These are phyloP conservation scores for Saitozyma podzolica DNA, from an alignment of 768 basidiomycete species.

Conservation along the genomic window DNA sequence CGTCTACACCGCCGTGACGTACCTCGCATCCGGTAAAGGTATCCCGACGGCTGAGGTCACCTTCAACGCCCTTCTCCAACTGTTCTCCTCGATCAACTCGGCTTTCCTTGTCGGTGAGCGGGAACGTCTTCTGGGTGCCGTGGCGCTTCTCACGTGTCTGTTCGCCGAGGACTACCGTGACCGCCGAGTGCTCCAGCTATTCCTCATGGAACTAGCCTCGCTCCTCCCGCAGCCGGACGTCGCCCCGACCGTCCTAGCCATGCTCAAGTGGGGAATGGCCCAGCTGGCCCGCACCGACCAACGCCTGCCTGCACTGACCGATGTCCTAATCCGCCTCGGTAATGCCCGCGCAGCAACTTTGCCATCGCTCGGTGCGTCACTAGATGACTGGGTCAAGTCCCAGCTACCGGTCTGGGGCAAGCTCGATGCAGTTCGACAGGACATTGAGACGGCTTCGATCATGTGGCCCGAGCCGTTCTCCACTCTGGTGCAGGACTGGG, in stretches of 20 bases:
- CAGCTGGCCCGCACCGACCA: constrained; percentile 18
- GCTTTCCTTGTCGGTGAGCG: constrained; percentile 82
- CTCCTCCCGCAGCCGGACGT: constrained; percentile 71
- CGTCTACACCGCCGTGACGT: too few relatives aligned
- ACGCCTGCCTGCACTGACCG: constrained; percentile 58
- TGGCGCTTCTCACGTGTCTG: constrained; percentile 72
- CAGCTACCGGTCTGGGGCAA: neutral
- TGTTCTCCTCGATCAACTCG: constrained; percentile 67
- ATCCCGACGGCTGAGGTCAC: constrained; percentile 60
- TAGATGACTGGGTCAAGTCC: constrained; percentile 10
- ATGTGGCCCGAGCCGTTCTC: constrained; percentile 11
- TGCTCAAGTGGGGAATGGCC: constrained; percentile 74
- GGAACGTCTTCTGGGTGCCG: constrained; percentile 67
- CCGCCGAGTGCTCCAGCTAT: constrained; percentile 63
- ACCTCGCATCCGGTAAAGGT: constrained; percentile 24
- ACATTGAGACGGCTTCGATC: constrained; percentile 2
- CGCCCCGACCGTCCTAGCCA: constrained; percentile 67
- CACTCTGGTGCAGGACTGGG: too few relatives aligned
- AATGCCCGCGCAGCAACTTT: neutral
- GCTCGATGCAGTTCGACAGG: neutral
- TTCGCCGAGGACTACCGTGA: constrained; percentile 62
- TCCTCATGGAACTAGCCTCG: constrained; percentile 67
- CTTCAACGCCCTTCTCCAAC: constrained; percentile 65
- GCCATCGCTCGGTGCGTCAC: neutral
- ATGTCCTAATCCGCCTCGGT: constrained; percentile 67